Evolutionary conservation across 257 asterid species (phyloP), one percentile per base, ranked within the genome.

Genomic region (Solanum rostratum): DNA sequence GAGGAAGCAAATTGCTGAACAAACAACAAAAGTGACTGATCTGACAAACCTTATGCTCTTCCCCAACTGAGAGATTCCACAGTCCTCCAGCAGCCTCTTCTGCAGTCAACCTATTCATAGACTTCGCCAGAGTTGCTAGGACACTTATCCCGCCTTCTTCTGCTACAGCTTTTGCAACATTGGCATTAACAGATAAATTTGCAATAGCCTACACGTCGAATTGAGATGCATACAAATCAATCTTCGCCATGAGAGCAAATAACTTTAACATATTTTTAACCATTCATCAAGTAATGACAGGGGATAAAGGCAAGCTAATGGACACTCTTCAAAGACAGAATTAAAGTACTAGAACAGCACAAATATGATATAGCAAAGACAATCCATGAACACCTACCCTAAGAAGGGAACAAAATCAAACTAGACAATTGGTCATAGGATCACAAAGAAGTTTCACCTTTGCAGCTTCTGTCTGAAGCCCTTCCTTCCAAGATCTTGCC

Each of bases 11-110:
- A 71, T 12, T 50, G 83, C 62, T 74, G 33, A 84, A 57, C 85
- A 81, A 19, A 76, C 45, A 76, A 76, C 10, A 16, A 49, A 76
- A 76, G 62, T 12, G n/a, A 43, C 79, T 83, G 83, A 5, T 8
- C 50, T 46, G 81, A 66, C 52, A 76, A 76, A 95, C 99, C 99
- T 95, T 95, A 86, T 93, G 95, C 84, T 91, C 98, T 88, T 94
- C 95, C 79, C 97, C 95, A 66, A 91, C 93, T 7, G 98, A 94
- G 52, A 95, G 98, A 85, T 95, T 94, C 99, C 98, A 92, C 80
- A 95, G 88, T 85, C 96, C 98, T 89, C 97, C 98, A 2, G 97
- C 95, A 73, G 98, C 98, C 90, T 93, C 96, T 93, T 93, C 97
- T 8, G 98, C 95, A 55, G 94, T 97, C 91, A 88, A 85, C 88